phyloP scores from a whole-genome alignment of 306 rosid species.

The Rosa persica region DNA sequence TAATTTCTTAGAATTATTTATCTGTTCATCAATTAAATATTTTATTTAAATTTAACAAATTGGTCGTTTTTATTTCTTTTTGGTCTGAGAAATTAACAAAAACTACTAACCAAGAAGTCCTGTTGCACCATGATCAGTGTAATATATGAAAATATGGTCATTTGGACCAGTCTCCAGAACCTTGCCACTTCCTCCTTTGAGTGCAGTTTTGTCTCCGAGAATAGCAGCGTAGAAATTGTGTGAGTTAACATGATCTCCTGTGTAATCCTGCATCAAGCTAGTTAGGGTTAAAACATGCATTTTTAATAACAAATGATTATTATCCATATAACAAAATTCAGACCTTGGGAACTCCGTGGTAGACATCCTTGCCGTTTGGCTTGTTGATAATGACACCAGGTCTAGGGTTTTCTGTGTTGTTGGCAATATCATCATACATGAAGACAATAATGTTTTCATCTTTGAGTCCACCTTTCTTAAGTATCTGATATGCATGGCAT shows the following conservation, averaged over 20 bases:
- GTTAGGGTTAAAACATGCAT: not conserved
- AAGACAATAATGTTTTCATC: slow-evolving; percentile 57
- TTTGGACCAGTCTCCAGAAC: slow-evolving; percentile 54
- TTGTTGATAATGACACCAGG: slow-evolving; percentile 54
- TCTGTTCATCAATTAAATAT: not conserved
- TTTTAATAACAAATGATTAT: not conserved
- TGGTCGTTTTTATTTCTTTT: not conserved
- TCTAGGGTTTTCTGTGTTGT: slow-evolving; percentile 31
- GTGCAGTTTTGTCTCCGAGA: slow-evolving; percentile 50
- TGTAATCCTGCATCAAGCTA: slow-evolving; percentile 39
- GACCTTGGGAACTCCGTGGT: slow-evolving; percentile 55
- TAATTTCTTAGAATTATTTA: not conserved
- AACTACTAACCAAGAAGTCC: slow-evolving; percentile 43
- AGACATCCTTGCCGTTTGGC: slow-evolving; percentile 44
- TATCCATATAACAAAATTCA: not conserved
- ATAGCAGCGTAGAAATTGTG: slow-evolving; percentile 50
- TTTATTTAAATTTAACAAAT: not conserved
- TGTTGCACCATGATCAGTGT: slow-evolving; percentile 52
- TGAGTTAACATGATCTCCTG: slow-evolving; percentile 21
- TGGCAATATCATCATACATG: slow-evolving; percentile 61
- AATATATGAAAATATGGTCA: slow-evolving; percentile 63
- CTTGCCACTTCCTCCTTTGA: slow-evolving; percentile 70
- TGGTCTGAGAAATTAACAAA: not conserved
- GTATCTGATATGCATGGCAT: slow-evolving; percentile 56
- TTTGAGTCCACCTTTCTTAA: slow-evolving; percentile 45